A percentile compares a stretch with the other conserved stretches of the same genome.
Evolutionary conservation across 805 yeast species (phyloP).

Genomic region (Saturnispora kantuleensis): DNA sequence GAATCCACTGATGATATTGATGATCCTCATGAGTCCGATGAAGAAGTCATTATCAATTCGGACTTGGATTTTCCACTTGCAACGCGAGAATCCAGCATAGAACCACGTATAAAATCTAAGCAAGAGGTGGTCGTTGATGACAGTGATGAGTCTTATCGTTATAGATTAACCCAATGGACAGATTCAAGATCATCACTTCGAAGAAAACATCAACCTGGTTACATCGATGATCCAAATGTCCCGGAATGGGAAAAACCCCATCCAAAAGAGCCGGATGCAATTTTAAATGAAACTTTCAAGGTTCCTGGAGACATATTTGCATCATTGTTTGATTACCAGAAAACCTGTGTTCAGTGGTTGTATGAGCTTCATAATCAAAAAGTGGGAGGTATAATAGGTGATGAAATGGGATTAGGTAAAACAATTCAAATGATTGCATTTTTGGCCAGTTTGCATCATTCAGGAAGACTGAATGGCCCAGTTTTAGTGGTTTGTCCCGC

Average conservation of each 20-base stretch:
- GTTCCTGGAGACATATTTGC: constrained; percentile 90
- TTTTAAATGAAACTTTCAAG: constrained; percentile 54
- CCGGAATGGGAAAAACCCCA: constrained; percentile 71
- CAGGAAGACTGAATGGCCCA: constrained; percentile 65
- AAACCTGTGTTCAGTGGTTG: constrained; percentile 95
- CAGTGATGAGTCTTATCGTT: constrained; percentile 67
- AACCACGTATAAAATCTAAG: neutral
- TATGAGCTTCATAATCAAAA: constrained; percentile 86
- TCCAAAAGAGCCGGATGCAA: constrained; percentile 68
- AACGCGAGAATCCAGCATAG: constrained; percentile 1
- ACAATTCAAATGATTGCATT: constrained; percentile 90
- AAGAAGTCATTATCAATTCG: constrained; percentile 10
- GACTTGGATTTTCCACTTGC: neutral
- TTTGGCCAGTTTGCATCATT: constrained; percentile 82
- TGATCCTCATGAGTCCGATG: constrained; percentile 6
- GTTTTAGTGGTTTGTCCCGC: constrained; percentile 91
- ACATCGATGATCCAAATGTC: constrained; percentile 18
- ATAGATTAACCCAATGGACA: constrained; percentile 54
- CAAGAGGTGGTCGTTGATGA: constrained; percentile 42
- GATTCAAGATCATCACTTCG: constrained; percentile 39
- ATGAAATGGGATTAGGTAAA: constrained; percentile 97
- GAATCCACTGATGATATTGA: constrained; percentile 9
- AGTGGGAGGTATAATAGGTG: constrained; percentile 94
- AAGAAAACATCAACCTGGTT: constrained; percentile 20
- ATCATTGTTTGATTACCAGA: constrained; percentile 82